phyloP scores from a whole-genome alignment of 2,329 filamentous ascomycete species.

The Cladosporium austrohemisphaericum region DNA sequence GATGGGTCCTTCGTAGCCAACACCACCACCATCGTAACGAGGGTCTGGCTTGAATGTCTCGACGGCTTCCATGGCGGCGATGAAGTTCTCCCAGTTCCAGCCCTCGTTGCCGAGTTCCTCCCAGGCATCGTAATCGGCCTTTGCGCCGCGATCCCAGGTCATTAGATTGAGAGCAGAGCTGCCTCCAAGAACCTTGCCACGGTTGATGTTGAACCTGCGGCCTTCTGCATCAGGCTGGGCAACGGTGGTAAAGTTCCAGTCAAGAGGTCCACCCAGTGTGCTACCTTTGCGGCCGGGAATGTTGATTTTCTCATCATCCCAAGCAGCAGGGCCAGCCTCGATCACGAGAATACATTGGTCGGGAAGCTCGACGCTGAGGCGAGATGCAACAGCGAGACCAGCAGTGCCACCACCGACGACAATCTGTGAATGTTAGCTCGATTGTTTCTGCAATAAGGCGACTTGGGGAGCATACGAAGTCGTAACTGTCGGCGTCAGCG shows the following conservation, averaged over 20 bases:
- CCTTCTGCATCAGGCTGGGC: constrained; percentile 11
- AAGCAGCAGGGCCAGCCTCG: constrained; percentile 24
- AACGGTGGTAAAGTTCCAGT: constrained; percentile 43
- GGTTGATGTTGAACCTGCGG: constrained; percentile 13
- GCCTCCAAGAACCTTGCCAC: constrained; percentile 31
- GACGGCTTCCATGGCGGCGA: constrained; percentile 12
- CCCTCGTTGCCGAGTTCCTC: constrained; percentile 34
- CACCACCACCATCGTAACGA: constrained; percentile 20
- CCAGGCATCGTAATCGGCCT: constrained; percentile 34
- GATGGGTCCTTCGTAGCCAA: constrained; percentile 34
- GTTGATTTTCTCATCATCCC: constrained; percentile 21
- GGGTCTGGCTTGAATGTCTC: constrained; percentile 15
- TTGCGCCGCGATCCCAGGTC: constrained; percentile 32
- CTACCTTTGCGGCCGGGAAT: constrained; percentile 26
- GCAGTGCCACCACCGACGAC: constrained; percentile 23
- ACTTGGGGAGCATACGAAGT: constrained; percentile 16
- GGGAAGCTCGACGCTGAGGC: constrained; percentile 21
- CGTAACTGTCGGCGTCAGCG: constrained; percentile 9
- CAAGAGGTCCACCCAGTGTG: constrained; percentile 21
- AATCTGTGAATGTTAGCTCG: constrained; percentile 21
- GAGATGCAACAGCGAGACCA: constrained; percentile 22
- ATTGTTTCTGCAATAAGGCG: neutral
- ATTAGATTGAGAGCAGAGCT: constrained; percentile 29
- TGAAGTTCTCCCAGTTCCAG: constrained; percentile 27
- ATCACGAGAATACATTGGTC: constrained; percentile 23